Conservation (phyloP, 768 basidiomycete species). For the Leccinum barrowsii region DNA sequence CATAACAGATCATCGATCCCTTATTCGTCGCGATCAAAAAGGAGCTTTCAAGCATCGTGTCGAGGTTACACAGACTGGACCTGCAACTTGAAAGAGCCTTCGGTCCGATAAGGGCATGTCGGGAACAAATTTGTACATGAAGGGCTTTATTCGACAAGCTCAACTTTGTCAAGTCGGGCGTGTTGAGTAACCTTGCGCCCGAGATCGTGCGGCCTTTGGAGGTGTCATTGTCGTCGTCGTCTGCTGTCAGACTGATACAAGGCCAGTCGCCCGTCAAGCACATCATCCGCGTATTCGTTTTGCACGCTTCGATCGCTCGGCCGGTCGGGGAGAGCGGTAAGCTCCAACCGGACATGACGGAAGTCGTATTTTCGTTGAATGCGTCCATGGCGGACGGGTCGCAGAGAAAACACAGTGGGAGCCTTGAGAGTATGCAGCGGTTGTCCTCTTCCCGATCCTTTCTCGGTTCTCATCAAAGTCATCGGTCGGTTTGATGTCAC, state of each 20-base stretch:
- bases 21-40: conserved; percentile 67
- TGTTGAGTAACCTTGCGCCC: conserved; percentile 74
- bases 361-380: conserved; percentile 74
- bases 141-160: conserved; percentile 72
- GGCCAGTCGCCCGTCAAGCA: no score
- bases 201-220: conserved; percentile 76
- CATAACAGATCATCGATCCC: conserved; percentile 53
- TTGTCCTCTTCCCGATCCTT: conserved; percentile 17
- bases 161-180: conserved; percentile 71
- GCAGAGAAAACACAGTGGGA: conserved; percentile 52
- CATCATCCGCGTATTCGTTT: no score
- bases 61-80: conserved; percentile 82
- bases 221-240: neutral
- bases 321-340: conserved; percentile 73
- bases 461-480: neutral
- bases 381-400: conserved; percentile 64
- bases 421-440: conserved; percentile 75
- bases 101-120: conserved; percentile 55
- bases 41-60: conserved; percentile 77
- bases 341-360: no score
- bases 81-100: conserved; percentile 55
- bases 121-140: conserved; percentile 78
- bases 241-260: neutral
- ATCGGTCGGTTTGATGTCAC: neutral
- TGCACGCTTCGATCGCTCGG: no score